Percentiles rank a stretch among this genome's conserved stretches.
Evolutionary conservation across 495 filamentous ascomycete species (phyloP).

Genomic region (Elasticomyces elasticus): DNA sequence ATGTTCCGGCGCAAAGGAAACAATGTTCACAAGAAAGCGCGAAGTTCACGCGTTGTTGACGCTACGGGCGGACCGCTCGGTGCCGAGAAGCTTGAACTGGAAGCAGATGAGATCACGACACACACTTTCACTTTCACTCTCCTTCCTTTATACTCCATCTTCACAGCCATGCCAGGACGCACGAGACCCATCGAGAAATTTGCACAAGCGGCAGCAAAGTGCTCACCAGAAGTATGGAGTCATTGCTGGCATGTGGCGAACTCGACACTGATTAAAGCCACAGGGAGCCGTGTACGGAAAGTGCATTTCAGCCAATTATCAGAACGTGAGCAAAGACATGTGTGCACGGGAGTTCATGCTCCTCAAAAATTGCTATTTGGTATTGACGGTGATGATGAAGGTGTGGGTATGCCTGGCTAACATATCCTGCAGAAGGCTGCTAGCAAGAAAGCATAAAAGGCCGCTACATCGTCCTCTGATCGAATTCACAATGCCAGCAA

Average conservation of each 20-base stretch:
- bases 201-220: conserved; percentile 71
- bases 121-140: not conserved
- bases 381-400: conserved; percentile 34
- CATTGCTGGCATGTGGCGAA: not conserved
- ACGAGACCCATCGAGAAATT: conserved; percentile 80
- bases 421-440: conserved; percentile 11
- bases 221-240: conserved; percentile 63
- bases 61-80: not conserved
- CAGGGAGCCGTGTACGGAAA: conserved; percentile 82
- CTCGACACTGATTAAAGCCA: conserved; percentile 5
- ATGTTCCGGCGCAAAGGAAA: conserved; percentile 1
- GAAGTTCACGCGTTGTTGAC: conserved; percentile 5
- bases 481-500: not conserved
- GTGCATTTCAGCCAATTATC: conserved; percentile 86
- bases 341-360: conserved; percentile 76
- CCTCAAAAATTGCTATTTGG: conserved; percentile 81
- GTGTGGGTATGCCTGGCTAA: not conserved
- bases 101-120: not conserved
- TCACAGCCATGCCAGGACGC: conserved; percentile 23
- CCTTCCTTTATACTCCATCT: not conserved
- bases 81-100: not conserved
- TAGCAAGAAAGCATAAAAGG: conserved; percentile 14
- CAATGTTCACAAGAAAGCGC: not conserved
- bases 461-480: no score
- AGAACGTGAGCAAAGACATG: conserved; percentile 82